Conservation (phyloP, 352 stramenopile species). For the Pythium dissimile region DNA sequence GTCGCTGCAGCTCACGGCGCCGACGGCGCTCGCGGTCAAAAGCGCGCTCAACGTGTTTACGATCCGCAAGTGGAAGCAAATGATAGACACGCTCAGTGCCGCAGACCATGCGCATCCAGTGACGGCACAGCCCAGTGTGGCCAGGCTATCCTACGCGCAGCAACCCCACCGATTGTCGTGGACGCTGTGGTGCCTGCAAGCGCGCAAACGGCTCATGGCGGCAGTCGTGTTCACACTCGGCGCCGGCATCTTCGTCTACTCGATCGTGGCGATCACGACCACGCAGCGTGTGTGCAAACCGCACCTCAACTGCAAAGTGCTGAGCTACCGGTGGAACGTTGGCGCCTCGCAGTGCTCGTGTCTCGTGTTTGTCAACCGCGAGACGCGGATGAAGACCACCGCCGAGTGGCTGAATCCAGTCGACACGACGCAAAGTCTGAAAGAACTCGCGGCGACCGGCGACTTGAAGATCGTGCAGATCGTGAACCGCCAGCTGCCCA, state of each 20-base stretch:
- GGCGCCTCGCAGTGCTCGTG: constrained; percentile 16
- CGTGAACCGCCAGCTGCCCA: constrained; percentile 20
- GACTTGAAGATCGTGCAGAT: constrained; percentile 24
- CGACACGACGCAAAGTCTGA: constrained; percentile 11
- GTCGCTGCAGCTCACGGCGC: constrained; percentile 37
- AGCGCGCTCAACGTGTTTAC: constrained; percentile 33
- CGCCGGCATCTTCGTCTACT: constrained; percentile 12
- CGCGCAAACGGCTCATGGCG: not conserved
- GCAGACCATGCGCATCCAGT: no score
- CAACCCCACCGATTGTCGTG: not conserved
- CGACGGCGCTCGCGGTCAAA: constrained; percentile 25
- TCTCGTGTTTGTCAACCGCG: constrained; percentile 16
- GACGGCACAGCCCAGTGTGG: no score
- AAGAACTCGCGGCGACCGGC: constrained; percentile 5
- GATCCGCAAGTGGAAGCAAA: constrained; percentile 40
- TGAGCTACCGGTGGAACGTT: constrained; percentile 25
- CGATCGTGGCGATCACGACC: constrained; percentile 8
- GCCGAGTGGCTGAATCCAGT: constrained; percentile 1
- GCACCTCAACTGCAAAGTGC: constrained; percentile 14
- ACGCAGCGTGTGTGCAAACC: not conserved
- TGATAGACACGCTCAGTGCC: constrained; percentile 17
- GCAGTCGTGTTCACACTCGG: constrained; percentile 5
- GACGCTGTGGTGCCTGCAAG: not conserved
- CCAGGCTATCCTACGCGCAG: no score
- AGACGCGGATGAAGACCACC: not conserved